phyloP scores from a whole-genome alignment of 1,284 basidiomycete species.

The Fistulinella staudtii region DNA sequence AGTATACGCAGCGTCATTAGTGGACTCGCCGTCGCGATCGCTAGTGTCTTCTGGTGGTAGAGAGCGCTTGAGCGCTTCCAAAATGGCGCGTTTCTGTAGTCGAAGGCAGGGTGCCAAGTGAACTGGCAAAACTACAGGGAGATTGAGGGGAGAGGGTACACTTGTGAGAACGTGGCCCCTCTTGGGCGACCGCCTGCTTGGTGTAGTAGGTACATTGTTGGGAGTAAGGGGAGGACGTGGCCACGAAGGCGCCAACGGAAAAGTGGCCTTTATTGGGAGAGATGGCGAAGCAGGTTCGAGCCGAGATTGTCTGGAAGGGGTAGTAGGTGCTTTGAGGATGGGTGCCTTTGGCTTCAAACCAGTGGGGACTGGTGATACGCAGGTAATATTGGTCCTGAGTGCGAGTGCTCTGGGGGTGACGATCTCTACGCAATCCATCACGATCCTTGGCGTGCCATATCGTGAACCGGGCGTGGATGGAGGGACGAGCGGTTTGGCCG shows the following conservation, averaged over 20 bases:
- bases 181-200: slow-evolving; percentile 17
- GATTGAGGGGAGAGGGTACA: slow-evolving; percentile 16
- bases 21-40: slow-evolving; percentile 34
- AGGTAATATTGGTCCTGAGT: background rate
- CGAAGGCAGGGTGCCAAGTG: slow-evolving; percentile 43
- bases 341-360: slow-evolving; percentile 1
- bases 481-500: slow-evolving; percentile 16
- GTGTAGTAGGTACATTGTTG: slow-evolving; percentile 18
- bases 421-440: slow-evolving; percentile 43
- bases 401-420: slow-evolving; percentile 23
- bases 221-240: slow-evolving; percentile 18
- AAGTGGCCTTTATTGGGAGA: slow-evolving; percentile 2
- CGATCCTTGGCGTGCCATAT: slow-evolving; percentile 22
- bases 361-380: slow-evolving; percentile 15
- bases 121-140: slow-evolving; percentile 31
- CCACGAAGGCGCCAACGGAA: slow-evolving; percentile 28
- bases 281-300: slow-evolving; percentile 1
- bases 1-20: slow-evolving; percentile 48
- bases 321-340: slow-evolving; percentile 12
- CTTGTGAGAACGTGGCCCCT: slow-evolving; percentile 7
- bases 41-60: slow-evolving; percentile 27
- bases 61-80: slow-evolving; percentile 44
- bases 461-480: slow-evolving; percentile 32
- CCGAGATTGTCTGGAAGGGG: slow-evolving; percentile 18
- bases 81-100: slow-evolving; percentile 56